Evolutionary conservation across 495 filamentous ascomycete genomes (phyloP).

Genomic region (Penicillium longicatenatum): DNA sequence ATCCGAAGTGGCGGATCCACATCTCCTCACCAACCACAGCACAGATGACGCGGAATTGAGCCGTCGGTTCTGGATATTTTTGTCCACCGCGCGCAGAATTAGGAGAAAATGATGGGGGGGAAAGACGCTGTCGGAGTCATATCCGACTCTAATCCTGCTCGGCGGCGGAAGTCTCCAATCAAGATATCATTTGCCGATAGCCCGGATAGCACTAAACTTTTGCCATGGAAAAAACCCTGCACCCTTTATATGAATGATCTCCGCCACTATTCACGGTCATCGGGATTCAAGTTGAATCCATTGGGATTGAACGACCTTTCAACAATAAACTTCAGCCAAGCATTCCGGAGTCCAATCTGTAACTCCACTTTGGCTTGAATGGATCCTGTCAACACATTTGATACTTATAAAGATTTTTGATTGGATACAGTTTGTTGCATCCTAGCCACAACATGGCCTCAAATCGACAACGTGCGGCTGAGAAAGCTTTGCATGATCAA

Average conservation of each 20-base stretch:
- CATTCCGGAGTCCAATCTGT: neutral
- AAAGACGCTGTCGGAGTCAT: constrained; percentile 20
- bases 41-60: constrained; percentile 22
- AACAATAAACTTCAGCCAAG: neutral
- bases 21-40: constrained; percentile 16
- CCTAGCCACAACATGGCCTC: constrained; percentile 25
- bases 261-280: neutral
- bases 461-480: constrained; percentile 41
- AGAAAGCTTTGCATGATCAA: constrained; percentile 51
- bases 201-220: constrained; percentile 16
- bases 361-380: neutral
- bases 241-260: constrained; percentile 5
- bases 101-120: constrained; percentile 16
- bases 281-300: neutral
- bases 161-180: constrained; percentile 27
- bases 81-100: constrained; percentile 20
- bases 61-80: constrained; percentile 14
- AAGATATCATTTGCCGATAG: constrained; percentile 21
- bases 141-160: constrained; percentile 21
- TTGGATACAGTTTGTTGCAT: neutral
- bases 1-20: constrained; percentile 30
- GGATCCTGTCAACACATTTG: neutral
- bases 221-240: constrained; percentile 7
- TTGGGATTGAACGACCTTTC: neutral
- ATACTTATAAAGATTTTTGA: neutral